A percentile compares a stretch with the other conserved stretches of the same genome.
These are phyloP conservation scores for Dysphania ambrosioides DNA, from an alignment of 148 eudicot species.

Conservation along the genomic window DNA sequence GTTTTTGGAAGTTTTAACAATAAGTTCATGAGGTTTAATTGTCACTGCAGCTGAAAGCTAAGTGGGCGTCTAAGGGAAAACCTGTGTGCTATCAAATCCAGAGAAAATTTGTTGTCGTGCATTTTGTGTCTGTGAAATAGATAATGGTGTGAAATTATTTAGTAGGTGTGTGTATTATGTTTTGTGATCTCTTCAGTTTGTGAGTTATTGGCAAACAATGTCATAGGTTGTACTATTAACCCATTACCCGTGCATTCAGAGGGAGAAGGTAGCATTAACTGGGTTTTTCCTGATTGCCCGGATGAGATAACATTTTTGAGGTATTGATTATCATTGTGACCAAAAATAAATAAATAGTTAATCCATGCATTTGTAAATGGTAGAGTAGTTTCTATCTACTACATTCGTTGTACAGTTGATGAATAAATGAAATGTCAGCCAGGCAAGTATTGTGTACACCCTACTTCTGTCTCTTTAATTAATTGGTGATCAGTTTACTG, in stretches of 20 bases:
- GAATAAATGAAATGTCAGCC: no score
- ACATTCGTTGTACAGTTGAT: background rate
- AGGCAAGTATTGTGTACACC: background rate
- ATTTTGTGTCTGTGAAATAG: constrained; percentile 19
- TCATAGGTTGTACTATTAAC: background rate
- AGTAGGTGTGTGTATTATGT: background rate
- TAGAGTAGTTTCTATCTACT: background rate
- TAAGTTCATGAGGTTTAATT: background rate
- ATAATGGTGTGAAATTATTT: constrained; percentile 1
- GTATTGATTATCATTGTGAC: background rate
- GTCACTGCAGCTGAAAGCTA: background rate
- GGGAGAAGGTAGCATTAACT: constrained; percentile 9
- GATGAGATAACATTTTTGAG: constrained; percentile 2
- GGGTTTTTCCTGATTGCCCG: constrained; percentile 11
- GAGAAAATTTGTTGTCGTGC: background rate
- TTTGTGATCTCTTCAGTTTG: background rate
- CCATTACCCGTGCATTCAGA: no score
- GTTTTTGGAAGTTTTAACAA: no score
- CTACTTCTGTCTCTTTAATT: background rate
- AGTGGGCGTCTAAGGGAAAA: background rate
- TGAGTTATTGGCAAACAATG: background rate
- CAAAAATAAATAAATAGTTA: background rate
- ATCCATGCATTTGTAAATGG: background rate
- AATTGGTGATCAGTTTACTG: no score
- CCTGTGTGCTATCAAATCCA: no score